Base-by-base conservation (phyloP, 495 filamentous ascomycete species). In the Trichocladium antarcticum region DNA sequence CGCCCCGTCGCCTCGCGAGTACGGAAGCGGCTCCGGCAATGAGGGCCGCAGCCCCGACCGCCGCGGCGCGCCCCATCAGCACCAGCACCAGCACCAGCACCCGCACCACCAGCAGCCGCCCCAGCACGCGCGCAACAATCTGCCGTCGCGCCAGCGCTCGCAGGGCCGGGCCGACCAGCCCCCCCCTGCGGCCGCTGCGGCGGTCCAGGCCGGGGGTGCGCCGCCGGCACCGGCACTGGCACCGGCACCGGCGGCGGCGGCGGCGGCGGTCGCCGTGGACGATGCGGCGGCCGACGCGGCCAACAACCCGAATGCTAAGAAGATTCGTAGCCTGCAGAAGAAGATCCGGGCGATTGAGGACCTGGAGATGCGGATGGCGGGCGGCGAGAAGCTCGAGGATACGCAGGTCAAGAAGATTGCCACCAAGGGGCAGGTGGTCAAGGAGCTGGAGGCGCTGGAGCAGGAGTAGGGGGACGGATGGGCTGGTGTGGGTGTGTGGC, bases 331-430 rank as follows among this genome's bases (percentile, higher is more conserved):
- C 19, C 74, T 98, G 51, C 73, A 93, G 64, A 98, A 98, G 78
- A 98, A 98, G 75, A 80, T 98, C 48, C 80, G 92, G 5, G 92
- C 92, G 11, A 98, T 98, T 58, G 92, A 97, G 56, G 92, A 98
- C 62, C 71, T 98, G 47, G 95, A 97, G 74, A 92, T 95, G 88
- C 78, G 92, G 44, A 79, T 86, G 52, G 92, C 90, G 3, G 80
- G 80, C 31, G 93, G 92, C 10, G 92, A 98, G 75, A 96, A 95
- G 72, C 64, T 98, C 48, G 92, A 98, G 68, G 89, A 95, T 63
- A 98, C 92, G 40, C 92, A 98, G 72, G 79, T 97, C 74, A 93
- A 92, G 78, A 98, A 98, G 76, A 98, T 98, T 53, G 75, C 78
- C 17, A 98, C 89, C 5, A 93, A 96, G 71, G 73, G 79, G 28